Percentiles rank a stretch among this genome's conserved stretches.
Conservation (phyloP, 331 rosid species). For the Dryas integrifolia region DNA sequence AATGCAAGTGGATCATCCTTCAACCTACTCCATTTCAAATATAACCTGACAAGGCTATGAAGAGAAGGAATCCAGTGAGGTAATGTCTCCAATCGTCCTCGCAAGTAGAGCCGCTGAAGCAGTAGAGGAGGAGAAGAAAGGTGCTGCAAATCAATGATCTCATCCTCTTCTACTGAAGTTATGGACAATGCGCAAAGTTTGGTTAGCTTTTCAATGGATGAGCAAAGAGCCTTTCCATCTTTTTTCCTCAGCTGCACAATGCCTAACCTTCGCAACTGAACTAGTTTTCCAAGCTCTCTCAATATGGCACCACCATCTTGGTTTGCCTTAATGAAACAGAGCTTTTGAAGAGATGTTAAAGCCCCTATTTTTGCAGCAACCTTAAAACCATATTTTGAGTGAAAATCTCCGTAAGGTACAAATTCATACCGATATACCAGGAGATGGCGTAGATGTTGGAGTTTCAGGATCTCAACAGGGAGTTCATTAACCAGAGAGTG, state of each 20-base stretch:
- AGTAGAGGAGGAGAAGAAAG: constrained; percentile 48
- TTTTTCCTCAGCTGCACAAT: constrained; percentile 23
- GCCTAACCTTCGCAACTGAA: constrained; percentile 28
- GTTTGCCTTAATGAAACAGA: constrained; percentile 22
- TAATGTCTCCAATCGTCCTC: constrained; percentile 39
- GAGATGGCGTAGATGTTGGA: constrained; percentile 21
- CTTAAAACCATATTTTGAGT: constrained; percentile 24
- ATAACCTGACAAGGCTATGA: constrained; percentile 36
- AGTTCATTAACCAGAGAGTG: constrained; percentile 19
- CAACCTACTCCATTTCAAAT: constrained; percentile 47
- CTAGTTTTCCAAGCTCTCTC: constrained; percentile 17
- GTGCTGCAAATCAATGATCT: constrained; percentile 38
- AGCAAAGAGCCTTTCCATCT: constrained; percentile 43
- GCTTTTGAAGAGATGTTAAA: constrained; percentile 25
- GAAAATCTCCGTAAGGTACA: constrained; percentile 13
- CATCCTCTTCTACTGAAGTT: constrained; percentile 40
- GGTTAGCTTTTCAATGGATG: constrained; percentile 40
- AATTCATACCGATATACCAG: constrained; percentile 26
- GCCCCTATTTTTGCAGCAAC: not conserved
- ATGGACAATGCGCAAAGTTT: constrained; percentile 42
- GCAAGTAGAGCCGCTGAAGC: constrained; percentile 49
- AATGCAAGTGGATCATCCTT: constrained; percentile 41
- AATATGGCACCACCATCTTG: not conserved
- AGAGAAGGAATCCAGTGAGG: constrained; percentile 53
- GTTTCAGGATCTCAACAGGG: constrained; percentile 22